These are phyloP conservation scores for Colletotrichum musae DNA, from an alignment of 2,329 filamentous ascomycete genomes.

Conservation along the genomic window DNA sequence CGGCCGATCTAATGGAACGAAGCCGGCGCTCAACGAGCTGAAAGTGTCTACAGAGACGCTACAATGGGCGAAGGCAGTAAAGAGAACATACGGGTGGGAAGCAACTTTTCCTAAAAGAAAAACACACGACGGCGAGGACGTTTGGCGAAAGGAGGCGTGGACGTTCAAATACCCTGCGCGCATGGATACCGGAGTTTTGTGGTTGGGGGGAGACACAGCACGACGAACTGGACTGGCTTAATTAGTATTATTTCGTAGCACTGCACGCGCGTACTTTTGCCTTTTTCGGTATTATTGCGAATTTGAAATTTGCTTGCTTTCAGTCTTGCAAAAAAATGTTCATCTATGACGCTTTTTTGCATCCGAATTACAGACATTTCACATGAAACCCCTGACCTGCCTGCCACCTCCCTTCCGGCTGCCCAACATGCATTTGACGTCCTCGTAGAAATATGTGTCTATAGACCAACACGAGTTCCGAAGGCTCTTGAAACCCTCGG, in stretches of 20 bases:
- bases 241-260: constrained; percentile 1
- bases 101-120: constrained; percentile 1
- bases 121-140: constrained; percentile 21
- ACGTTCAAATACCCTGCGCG: constrained; percentile 40
- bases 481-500: neutral
- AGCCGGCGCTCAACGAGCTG: too few relatives aligned
- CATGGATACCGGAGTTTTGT: constrained; percentile 35
- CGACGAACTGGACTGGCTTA: neutral
- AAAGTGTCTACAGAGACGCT: too few relatives aligned
- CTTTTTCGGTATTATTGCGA: neutral
- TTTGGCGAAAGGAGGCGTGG: constrained; percentile 9
- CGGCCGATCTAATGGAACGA: too few relatives aligned
- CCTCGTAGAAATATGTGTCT: constrained; percentile 14
- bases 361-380: constrained; percentile 22
- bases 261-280: constrained; percentile 6
- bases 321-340: constrained; percentile 16
- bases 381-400: neutral
- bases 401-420: neutral
- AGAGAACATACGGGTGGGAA: constrained; percentile 6
- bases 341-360: constrained; percentile 37
- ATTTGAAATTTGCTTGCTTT: constrained; percentile 18
- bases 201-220: constrained; percentile 5
- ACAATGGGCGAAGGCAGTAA: neutral
- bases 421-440: constrained; percentile 5
- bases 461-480: constrained; percentile 1